Conservation (phyloP, 2,329 filamentous ascomycete genomes). For the Aspergillus hiratsukae region DNA sequence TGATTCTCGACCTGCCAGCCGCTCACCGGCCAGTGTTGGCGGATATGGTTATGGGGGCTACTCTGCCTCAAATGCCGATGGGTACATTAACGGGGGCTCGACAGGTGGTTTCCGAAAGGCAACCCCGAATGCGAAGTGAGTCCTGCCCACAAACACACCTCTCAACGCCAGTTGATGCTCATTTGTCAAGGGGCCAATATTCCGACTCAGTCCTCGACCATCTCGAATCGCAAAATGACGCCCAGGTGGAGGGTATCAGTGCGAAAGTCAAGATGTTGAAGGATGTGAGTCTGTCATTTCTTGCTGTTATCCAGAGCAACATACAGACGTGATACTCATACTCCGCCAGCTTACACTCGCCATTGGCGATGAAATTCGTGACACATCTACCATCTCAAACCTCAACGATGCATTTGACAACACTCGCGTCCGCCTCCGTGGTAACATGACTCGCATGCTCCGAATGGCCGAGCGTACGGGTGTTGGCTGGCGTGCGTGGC, state of each 20-base stretch:
- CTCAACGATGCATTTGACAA: constrained; percentile 95
- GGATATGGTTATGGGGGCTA: constrained; percentile 44
- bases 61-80: constrained; percentile 20
- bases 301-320: not conserved
- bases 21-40: constrained; percentile 46
- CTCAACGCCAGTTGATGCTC: constrained; percentile 1
- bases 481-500: constrained; percentile 93
- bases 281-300: constrained; percentile 57
- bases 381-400: constrained; percentile 80
- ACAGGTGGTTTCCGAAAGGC: constrained; percentile 50
- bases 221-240: constrained; percentile 92
- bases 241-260: constrained; percentile 82
- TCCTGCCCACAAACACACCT: constrained; percentile 6
- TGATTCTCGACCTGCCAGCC: constrained; percentile 40
- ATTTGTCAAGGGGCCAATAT: constrained; percentile 69
- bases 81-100: constrained; percentile 22
- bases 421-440: constrained; percentile 72
- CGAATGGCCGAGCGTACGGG: constrained; percentile 91
- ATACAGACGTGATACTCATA: not conserved
- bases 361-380: constrained; percentile 92
- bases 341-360: constrained; percentile 70
- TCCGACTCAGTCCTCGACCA: constrained; percentile 87
- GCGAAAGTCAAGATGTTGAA: constrained; percentile 88
- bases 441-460: constrained; percentile 97
- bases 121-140: constrained; percentile 66